Evolutionary conservation across 169 alveolate genomes (phyloP), one percentile per base, ranked within the genome.

Genomic region (Eimeria falciformis): DNA sequence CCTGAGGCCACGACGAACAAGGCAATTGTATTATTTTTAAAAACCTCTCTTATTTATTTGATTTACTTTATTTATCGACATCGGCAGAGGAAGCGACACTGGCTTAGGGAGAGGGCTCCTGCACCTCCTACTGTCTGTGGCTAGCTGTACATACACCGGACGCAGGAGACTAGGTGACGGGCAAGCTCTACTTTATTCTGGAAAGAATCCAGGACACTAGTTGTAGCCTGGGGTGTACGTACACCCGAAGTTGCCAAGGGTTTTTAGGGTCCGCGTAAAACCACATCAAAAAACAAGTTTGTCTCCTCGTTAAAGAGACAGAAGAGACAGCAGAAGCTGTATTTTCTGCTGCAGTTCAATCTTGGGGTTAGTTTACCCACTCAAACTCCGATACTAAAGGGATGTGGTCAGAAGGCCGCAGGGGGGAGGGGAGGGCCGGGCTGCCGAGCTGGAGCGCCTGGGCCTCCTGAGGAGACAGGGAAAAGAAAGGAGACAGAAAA

Each of bases 371-470:
- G 21, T 50, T 7, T 50, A 9, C 21, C 58, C 14, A 14, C 58
- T 50, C 21, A 7, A 9, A 14, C 58, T 50, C 21, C 58, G 7
- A 14, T 50, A 96, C 73, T 55, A 96, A 85, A n/a, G 96, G 97
- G 18, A 96, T 78, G 78, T 96, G 96, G 65, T 96, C 96, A 14
- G 96, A 96, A 14, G 97, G 96, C 58, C 96, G 91, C 37, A 94
- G 93, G 40, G 97, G 97, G 21, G 94, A 93, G 23, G 97, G 97
- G 29, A 95, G 89, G 14, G 96, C 96, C 92, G 95, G 92, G 43
- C 90, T 92, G 5, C 95, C 93, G 1, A 94, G 95, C 77, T 95
- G 97, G 91, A 95, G 93, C 21, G 94, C 82, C 37, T 94, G 96
- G 2, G 97, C 96, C 81, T 95, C 97, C 68, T 95, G 95, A 25